A percentile compares a stretch with the other conserved stretches of the same genome.
Conservation (phyloP, 108 stramenopile species). For the Cylindrotheca fusiformis region DNA sequence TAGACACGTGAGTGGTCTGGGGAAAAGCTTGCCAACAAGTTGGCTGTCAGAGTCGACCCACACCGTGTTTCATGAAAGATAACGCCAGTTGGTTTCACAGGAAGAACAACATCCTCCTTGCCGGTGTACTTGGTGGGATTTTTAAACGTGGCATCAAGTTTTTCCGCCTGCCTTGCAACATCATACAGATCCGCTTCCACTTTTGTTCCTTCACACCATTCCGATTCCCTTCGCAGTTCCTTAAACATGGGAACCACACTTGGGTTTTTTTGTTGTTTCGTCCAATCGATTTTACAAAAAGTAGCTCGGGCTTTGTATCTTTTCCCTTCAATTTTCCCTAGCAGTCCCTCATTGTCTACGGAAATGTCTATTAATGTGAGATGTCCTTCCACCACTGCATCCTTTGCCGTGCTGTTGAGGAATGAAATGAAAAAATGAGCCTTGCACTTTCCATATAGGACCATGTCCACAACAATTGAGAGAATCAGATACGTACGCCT, state of each 20-base stretch:
- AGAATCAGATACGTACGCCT: constrained; percentile 24
- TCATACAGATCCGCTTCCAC: constrained; percentile 42
- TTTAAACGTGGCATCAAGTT: constrained; percentile 33
- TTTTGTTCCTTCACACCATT: constrained; percentile 17
- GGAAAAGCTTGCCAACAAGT: constrained; percentile 75
- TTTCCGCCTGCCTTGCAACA: constrained; percentile 30
- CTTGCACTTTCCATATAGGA: too few relatives aligned
- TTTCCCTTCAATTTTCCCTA: neutral
- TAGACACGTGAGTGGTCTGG: constrained; percentile 70
- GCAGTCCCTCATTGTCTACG: neutral
- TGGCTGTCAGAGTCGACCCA: constrained; percentile 92
- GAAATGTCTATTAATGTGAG: constrained; percentile 31
- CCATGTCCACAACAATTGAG: constrained; percentile 2
- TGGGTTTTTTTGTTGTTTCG: constrained; percentile 51
- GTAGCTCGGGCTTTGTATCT: neutral
- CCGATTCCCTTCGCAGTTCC: constrained; percentile 34
- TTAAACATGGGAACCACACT: constrained; percentile 50
- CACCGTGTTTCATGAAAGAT: constrained; percentile 94
- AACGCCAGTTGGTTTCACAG: constrained; percentile 63
- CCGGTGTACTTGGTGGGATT: constrained; percentile 3
- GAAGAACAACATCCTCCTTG: constrained; percentile 16
- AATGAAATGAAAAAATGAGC: constrained; percentile 4
- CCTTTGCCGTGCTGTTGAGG: constrained; percentile 14
- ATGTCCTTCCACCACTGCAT: constrained; percentile 37
- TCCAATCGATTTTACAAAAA: constrained; percentile 73